Percentiles rank a stretch among this genome's conserved stretches.
These are phyloP conservation scores for Ceratocystis diversiconidia DNA, from an alignment of 2,329 filamentous ascomycete genomes.

Conservation along the genomic window DNA sequence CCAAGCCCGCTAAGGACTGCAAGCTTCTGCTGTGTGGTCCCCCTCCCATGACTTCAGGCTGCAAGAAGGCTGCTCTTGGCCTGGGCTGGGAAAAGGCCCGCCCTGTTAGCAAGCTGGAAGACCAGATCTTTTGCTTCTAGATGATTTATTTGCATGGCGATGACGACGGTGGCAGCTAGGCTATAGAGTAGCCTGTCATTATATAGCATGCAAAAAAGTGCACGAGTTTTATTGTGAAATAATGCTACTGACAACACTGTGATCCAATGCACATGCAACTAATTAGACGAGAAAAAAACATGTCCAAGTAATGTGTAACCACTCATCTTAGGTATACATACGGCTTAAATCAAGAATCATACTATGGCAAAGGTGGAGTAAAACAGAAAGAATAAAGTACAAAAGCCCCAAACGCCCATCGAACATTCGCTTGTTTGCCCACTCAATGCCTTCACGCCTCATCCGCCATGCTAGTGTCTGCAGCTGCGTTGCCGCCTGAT, in stretches of 20 bases:
- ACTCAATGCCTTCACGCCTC: constrained; percentile 4
- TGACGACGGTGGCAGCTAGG: neutral
- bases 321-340: neutral
- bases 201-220: neutral
- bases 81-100: constrained; percentile 85
- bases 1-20: constrained; percentile 69
- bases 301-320: neutral
- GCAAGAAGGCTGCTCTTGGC: constrained; percentile 89
- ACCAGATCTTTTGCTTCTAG: constrained; percentile 91
- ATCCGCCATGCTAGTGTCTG: constrained; percentile 15
- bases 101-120: constrained; percentile 92
- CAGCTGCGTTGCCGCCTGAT: constrained; percentile 23
- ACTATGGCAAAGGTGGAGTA: neutral
- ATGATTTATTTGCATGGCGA: neutral
- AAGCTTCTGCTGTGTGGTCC: constrained; percentile 93
- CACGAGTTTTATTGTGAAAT: constrained; percentile 1
- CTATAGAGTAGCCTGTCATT: neutral
- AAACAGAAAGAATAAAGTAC: constrained; percentile 4
- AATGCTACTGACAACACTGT: constrained; percentile 9
- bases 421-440: neutral
- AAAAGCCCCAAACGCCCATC: constrained; percentile 4
- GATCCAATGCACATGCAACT: neutral
- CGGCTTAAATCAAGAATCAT: neutral
- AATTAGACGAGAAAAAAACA: neutral
- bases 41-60: constrained; percentile 87